Conservation (phyloP, 176 grass and related monocot species). For the Oryza meyeriana region DNA sequence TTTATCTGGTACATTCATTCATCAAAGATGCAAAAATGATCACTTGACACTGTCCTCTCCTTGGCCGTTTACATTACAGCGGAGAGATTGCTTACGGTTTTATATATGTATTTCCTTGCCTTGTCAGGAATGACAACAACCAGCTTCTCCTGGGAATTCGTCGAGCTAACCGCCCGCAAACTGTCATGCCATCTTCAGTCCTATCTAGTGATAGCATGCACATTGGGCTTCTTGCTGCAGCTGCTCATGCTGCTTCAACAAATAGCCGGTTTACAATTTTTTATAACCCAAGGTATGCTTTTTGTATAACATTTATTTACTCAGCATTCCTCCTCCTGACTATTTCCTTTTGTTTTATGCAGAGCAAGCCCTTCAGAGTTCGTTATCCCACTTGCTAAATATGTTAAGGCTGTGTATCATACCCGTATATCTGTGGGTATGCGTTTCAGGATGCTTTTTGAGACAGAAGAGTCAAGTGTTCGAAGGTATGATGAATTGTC, state of each 20-base stretch:
- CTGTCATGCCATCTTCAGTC: constrained; percentile 96
- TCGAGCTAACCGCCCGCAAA: constrained; percentile 85
- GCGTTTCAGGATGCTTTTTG: constrained; percentile 99
- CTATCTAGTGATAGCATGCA: constrained; percentile 99
- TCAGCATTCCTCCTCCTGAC: not conserved
- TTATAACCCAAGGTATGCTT: constrained; percentile 89
- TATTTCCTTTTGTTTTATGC: constrained; percentile 22
- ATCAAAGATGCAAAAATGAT: constrained; percentile 6
- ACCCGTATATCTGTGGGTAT: constrained; percentile 96
- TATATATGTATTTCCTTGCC: constrained; percentile 1
- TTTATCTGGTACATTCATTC: constrained; percentile 77
- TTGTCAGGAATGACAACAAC: constrained; percentile 88
- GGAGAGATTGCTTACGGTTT: not conserved
- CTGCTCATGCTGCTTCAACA: constrained; percentile 92
- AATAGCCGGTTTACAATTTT: constrained; percentile 99
- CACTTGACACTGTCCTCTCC: not conserved
- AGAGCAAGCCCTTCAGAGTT: constrained; percentile 99
- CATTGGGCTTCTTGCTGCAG: constrained; percentile 94
- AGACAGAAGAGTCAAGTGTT: constrained; percentile 98
- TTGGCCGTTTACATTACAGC: not conserved
- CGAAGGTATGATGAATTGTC: constrained; percentile 50
- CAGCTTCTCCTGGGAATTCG: constrained; percentile 93
- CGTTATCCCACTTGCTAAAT: constrained; percentile 87
- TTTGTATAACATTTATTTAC: not conserved
- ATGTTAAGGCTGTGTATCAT: constrained; percentile 96